Percentiles rank a stretch among this genome's conserved stretches.
Evolutionary conservation across 1,139 yeast genomes (phyloP).

Genomic region (Kodamaea arcana): DNA sequence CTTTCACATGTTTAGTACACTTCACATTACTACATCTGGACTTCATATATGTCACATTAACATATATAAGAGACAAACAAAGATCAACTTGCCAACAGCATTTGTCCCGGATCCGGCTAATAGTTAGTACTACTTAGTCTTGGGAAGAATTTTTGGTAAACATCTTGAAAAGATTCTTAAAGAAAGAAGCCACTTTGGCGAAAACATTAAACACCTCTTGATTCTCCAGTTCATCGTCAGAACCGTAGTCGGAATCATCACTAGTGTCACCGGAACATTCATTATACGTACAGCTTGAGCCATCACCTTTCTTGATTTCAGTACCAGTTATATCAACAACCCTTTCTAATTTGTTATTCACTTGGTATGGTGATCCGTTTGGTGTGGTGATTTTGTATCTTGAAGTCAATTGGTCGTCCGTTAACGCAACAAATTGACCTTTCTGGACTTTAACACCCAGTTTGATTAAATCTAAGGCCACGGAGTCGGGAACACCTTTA

Average conservation of each 20-base stretch:
- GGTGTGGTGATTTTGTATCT: conserved; percentile 32
- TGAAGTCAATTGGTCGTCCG: conserved; percentile 34
- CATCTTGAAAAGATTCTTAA: conserved; percentile 6
- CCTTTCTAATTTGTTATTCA: conserved; percentile 16
- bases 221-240: conserved; percentile 3
- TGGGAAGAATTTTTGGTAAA: conserved; percentile 1
- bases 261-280: conserved; percentile 5
- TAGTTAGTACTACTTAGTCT: neutral
- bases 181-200: conserved; percentile 6
- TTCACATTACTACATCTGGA: too few relatives aligned
- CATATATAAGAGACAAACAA: conserved; percentile 5
- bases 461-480: conserved; percentile 44
- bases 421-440: conserved; percentile 48
- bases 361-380: conserved; percentile 30
- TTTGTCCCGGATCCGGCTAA: neutral
- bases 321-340: conserved; percentile 20
- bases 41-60: too few relatives aligned
- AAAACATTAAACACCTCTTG: conserved; percentile 3
- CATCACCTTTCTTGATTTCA: conserved; percentile 6
- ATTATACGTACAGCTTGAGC: conserved; percentile 7
- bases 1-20: too few relatives aligned
- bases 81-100: conserved; percentile 17
- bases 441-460: conserved; percentile 41
- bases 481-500: conserved; percentile 42
- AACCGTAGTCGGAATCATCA: conserved; percentile 2